Evolutionary conservation across 768 basidiomycete genomes (phyloP).

Genomic region (Pilatotrama ljubarskyi): DNA sequence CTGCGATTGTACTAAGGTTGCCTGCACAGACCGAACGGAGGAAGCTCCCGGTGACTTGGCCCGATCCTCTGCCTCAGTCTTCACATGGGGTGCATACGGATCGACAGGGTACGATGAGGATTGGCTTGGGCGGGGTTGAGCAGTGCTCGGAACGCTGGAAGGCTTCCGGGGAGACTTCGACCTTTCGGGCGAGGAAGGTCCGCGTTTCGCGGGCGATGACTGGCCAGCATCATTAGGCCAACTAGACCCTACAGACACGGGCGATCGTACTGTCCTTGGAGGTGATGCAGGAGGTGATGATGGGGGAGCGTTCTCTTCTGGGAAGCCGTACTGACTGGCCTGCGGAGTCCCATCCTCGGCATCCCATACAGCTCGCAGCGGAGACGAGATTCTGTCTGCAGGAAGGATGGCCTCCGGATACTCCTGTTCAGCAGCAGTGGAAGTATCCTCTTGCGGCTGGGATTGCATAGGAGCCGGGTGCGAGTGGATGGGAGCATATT

Average conservation of each 20-base stretch:
- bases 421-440: not conserved
- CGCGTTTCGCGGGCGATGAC: conserved; percentile 8
- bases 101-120: not conserved
- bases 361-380: not conserved
- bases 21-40: conserved; percentile 18
- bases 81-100: not conserved
- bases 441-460: not conserved
- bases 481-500: not conserved
- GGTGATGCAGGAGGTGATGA: conserved; percentile 2
- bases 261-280: conserved; percentile 18
- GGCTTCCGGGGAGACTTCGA: conserved; percentile 9
- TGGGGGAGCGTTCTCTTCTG: not conserved
- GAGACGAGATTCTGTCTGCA: not conserved
- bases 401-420: not conserved
- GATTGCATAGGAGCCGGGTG: not conserved
- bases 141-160: not conserved
- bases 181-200: conserved; percentile 19
- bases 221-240: conserved; percentile 8
- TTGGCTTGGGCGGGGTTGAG: not conserved
- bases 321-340: not conserved
- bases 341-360: conserved; percentile 7
- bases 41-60: conserved; percentile 21
- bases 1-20: not conserved
- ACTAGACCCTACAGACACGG: conserved; percentile 18
- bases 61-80: not conserved